phyloP scores from a whole-genome alignment of 108 stramenopile species.

The Pseudonitzschia delicatissima region DNA sequence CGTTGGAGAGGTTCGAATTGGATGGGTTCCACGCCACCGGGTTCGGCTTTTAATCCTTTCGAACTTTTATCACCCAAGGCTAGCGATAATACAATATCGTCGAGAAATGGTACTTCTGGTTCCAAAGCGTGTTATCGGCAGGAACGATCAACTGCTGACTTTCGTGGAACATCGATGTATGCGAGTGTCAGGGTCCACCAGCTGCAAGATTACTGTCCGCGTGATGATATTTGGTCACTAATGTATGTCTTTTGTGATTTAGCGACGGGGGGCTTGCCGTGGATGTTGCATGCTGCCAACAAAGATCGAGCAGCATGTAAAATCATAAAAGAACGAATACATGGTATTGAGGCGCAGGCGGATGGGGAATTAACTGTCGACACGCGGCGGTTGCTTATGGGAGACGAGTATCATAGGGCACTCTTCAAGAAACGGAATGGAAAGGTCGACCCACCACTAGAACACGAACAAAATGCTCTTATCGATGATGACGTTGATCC shows the following conservation, averaged over 20 bases:
- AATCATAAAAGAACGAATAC: constrained; percentile 69
- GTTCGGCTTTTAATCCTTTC: constrained; percentile 16
- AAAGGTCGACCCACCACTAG: constrained; percentile 22
- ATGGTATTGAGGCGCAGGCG: constrained; percentile 48
- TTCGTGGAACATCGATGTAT: constrained; percentile 86
- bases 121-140: constrained; percentile 41
- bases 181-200: constrained; percentile 81
- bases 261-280: constrained; percentile 79
- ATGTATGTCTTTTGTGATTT: constrained; percentile 89
- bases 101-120: neutral
- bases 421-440: constrained; percentile 25
- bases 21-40: constrained; percentile 25
- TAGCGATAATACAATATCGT: neutral
- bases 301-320: constrained; percentile 68
- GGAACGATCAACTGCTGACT: constrained; percentile 73
- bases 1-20: constrained; percentile 57
- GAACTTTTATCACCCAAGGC: neutral
- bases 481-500: constrained; percentile 19
- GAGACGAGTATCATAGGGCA: constrained; percentile 73
- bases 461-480: constrained; percentile 4
- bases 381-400: constrained; percentile 61
- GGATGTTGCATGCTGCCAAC: constrained; percentile 82
- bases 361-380: constrained; percentile 8
- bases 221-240: constrained; percentile 86
- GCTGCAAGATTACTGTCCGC: constrained; percentile 66